phyloP scores from a whole-genome alignment of 257 asterid genomes.

The Euphrasia confusa region DNA sequence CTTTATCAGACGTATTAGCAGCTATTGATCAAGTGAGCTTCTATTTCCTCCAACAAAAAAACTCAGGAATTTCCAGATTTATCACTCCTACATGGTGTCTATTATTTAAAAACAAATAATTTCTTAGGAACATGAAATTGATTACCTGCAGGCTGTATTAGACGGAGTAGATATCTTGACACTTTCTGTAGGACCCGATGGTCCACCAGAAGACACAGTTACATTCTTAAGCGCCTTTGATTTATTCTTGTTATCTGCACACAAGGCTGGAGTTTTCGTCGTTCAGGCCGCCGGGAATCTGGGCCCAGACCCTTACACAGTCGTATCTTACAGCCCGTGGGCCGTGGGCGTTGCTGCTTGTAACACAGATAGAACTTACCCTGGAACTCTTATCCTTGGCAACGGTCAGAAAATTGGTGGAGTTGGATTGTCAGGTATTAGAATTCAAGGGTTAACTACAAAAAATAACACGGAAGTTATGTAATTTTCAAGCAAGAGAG shows the following conservation, averaged over 20 bases:
- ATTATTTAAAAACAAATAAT: background rate
- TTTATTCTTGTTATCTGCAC: constrained; percentile 78
- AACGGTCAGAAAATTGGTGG: constrained; percentile 54
- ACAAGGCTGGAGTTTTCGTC: constrained; percentile 67
- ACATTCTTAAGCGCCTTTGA: constrained; percentile 76
- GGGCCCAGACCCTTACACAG: constrained; percentile 78
- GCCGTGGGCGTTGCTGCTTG: constrained; percentile 67
- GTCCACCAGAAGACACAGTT: constrained; percentile 65
- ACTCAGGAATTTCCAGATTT: too few relatives aligned
- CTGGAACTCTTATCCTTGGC: constrained; percentile 77
- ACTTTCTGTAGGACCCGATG: constrained; percentile 79
- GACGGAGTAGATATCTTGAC: constrained; percentile 83
- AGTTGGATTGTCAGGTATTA: constrained; percentile 72
- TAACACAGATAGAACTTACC: constrained; percentile 70
- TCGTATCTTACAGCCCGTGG: constrained; percentile 91
- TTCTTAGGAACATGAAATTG: background rate
- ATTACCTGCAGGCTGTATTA: constrained; percentile 58
- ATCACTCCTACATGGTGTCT: background rate
- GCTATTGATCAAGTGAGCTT: constrained; percentile 82
- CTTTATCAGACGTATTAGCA: constrained; percentile 80
- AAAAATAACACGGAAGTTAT: background rate
- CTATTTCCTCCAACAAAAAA: background rate
- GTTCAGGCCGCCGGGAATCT: constrained; percentile 82
- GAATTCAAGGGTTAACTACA: background rate
- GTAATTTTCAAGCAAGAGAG: background rate